Percentiles rank a stretch among this genome's conserved stretches.
Evolutionary conservation across 345 rosid genomes (phyloP).

Genomic region (Eucalyptus victrix): DNA sequence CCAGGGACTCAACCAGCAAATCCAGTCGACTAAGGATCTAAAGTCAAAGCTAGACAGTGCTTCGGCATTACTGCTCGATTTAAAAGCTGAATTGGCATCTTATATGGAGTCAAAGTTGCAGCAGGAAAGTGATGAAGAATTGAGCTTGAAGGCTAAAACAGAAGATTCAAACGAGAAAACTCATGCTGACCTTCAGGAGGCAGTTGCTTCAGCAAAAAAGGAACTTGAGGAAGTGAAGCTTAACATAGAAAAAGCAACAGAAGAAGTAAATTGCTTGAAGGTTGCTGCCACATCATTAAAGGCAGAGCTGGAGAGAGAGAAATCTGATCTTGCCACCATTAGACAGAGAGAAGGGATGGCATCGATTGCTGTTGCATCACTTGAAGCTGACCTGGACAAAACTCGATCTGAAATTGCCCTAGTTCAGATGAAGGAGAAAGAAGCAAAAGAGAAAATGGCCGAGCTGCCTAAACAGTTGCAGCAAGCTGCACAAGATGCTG

Average conservation of each 20-base stretch:
- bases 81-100: slow-evolving; percentile 73
- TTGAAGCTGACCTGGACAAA: slow-evolving; percentile 63
- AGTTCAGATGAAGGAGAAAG: slow-evolving; percentile 62
- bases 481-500: slow-evolving; percentile 66
- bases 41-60: slow-evolving; percentile 59
- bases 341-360: slow-evolving; percentile 91
- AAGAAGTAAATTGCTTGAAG: slow-evolving; percentile 65
- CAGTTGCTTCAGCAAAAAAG: slow-evolving; percentile 64
- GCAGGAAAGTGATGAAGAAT: slow-evolving; percentile 19
- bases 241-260: slow-evolving; percentile 66
- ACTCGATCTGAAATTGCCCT: slow-evolving; percentile 45
- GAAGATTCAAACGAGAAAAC: slow-evolving; percentile 19
- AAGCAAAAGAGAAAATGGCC: slow-evolving; percentile 42
- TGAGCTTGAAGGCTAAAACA: not conserved
- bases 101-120: slow-evolving; percentile 53
- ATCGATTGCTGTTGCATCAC: slow-evolving; percentile 58
- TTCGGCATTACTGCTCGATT: slow-evolving; percentile 55
- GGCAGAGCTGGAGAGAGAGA: slow-evolving; percentile 69
- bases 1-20: slow-evolving; percentile 54
- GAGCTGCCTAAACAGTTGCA: slow-evolving; percentile 73
- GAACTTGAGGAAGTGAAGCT: slow-evolving; percentile 76
- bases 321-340: slow-evolving; percentile 35
- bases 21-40: slow-evolving; percentile 59
- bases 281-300: slow-evolving; percentile 58
- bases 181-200: slow-evolving; percentile 45